Evolutionary conservation across 2,329 filamentous ascomycete genomes (phyloP), one percentile per base, ranked within the genome.

Genomic region (Cordyceps militaris): DNA sequence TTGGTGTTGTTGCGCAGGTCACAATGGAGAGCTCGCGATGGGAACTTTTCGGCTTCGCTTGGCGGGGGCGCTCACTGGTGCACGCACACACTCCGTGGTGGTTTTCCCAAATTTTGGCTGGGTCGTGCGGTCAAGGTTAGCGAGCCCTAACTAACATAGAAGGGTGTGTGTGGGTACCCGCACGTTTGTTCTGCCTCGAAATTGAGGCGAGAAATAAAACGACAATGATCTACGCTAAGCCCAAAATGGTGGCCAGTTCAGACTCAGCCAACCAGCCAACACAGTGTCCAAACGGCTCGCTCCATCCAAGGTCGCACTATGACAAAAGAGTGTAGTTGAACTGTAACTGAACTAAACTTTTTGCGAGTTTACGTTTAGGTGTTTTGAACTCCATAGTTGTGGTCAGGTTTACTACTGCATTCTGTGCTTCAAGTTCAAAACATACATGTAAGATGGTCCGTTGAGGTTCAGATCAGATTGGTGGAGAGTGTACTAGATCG

Each of bases 111-210:
- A 57, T 64, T 65, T 63, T 62, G 56, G 28, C 14, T 26, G 8
- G 3, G n/a, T 26, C 60, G 65, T 65, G 65, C 58, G 65, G 59
- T 63, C 59, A 62, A 60, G 65, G 64, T 67, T 69, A 65, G 61
- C 66, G 66, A 69, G 67, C 67, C 67, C 67, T 70, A 70, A 69
- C 63, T 32, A 32, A 6, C 30, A 6, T 11, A 6, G 30, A 36
- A 6, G 54, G 46, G 23, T 48, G 49, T 59, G 59, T 61, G 62
- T 62, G 59, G 57, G 58, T 58, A 46, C 46, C 58, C 66, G 60
- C 61, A 36, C 26, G 9, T 6, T 21, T 4, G 30, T 5, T 30
- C 1, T 32, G 53, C 43, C 53, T 48, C 6, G n/a, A 50, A 52
- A 57, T 49, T 59, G 26, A 62, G 65, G 61, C 60, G 61, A 43